These are phyloP conservation scores for Aquanectria penicillioides DNA, from an alignment of 2,329 filamentous ascomycete genomes.

Conservation along the genomic window DNA sequence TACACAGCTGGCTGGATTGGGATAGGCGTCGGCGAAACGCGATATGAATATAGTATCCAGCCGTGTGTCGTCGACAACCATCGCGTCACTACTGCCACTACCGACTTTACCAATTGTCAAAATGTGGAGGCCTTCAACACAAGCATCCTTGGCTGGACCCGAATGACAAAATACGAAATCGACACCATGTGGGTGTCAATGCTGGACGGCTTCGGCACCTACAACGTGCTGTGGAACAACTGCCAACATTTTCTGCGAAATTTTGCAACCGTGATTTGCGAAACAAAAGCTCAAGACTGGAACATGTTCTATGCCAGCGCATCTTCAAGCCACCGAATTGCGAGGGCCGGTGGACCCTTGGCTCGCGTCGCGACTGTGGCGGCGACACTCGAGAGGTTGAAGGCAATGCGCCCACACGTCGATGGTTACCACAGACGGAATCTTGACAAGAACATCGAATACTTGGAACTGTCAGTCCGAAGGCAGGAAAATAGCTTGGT, in stretches of 20 bases:
- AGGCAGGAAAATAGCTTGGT: neutral
- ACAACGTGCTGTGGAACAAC: neutral
- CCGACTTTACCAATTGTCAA: neutral
- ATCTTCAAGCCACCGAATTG: neutral
- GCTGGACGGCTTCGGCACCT: neutral
- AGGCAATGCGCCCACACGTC: neutral
- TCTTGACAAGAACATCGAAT: neutral
- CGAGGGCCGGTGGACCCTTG: neutral
- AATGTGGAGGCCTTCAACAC: neutral
- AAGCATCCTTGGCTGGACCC: neutral
- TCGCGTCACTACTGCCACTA: neutral
- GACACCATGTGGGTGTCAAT: neutral
- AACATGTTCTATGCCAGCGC: neutral
- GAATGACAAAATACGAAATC: neutral
- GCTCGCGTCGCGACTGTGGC: neutral
- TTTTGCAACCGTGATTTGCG: neutral
- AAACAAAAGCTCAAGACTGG: neutral
- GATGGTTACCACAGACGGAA: neutral
- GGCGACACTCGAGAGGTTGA: neutral
- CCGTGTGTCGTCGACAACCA: neutral
- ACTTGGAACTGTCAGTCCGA: neutral
- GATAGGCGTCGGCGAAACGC: neutral
- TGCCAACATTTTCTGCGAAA: neutral
- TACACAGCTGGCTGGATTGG: neutral
- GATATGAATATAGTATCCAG: neutral